Percentiles rank a stretch among this genome's conserved stretches.
phyloP scores from a whole-genome alignment of 306 rosid genomes.

The Erythrophleum fordii region DNA sequence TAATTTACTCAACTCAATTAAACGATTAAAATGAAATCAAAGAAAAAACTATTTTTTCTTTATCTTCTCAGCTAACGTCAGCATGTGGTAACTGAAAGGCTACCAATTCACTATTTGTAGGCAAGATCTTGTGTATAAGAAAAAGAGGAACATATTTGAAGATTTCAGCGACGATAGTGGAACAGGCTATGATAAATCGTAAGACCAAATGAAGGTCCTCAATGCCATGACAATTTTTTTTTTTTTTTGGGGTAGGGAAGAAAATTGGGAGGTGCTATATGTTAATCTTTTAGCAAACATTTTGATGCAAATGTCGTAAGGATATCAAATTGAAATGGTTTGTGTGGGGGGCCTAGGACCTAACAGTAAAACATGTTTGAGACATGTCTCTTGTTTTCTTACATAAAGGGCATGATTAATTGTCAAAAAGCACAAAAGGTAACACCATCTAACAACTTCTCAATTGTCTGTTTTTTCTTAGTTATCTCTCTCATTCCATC shows the following conservation, averaged over 20 bases:
- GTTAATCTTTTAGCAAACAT: constrained; percentile 57
- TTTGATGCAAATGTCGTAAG: constrained; percentile 39
- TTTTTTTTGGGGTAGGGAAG: constrained; percentile 12
- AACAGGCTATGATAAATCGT: constrained; percentile 36
- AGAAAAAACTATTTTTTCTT: no score
- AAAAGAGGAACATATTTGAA: constrained; percentile 11
- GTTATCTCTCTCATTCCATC: background rate
- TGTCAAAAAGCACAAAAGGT: constrained; percentile 36
- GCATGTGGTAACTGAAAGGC: no score
- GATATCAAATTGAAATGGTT: constrained; percentile 29
- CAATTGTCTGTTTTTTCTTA: constrained; percentile 27
- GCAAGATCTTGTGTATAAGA: no score
- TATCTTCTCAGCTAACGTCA: no score
- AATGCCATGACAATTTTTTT: constrained; percentile 30
- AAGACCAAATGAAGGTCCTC: constrained; percentile 39
- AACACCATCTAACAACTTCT: constrained; percentile 30
- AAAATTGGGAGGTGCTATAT: constrained; percentile 27
- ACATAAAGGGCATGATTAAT: constrained; percentile 33
- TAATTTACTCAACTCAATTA: no score
- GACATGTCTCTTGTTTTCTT: constrained; percentile 86
- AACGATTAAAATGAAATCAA: no score
- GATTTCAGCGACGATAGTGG: constrained; percentile 36
- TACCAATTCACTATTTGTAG: no score
- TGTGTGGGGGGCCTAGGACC: constrained; percentile 29
- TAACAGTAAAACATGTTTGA: constrained; percentile 73